Evolutionary conservation across 2,329 filamentous ascomycete genomes (phyloP).

Genomic region (Ophiostoma triangulosporum): DNA sequence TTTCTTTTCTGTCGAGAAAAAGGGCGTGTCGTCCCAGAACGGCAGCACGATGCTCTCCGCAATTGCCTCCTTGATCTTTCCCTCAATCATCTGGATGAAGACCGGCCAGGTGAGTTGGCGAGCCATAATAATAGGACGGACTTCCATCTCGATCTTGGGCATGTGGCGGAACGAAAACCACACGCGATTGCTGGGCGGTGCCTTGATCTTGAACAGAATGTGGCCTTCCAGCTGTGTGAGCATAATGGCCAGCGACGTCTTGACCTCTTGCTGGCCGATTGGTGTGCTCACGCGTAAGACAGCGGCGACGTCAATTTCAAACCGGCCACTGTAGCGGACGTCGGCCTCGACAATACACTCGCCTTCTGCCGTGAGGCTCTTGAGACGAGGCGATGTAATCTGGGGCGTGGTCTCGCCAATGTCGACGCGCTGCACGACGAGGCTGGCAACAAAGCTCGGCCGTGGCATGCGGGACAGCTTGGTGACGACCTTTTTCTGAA

Average conservation of each 20-base stretch:
- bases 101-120: conserved; percentile 91
- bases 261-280: conserved; percentile 82
- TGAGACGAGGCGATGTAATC: conserved; percentile 77
- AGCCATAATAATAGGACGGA: conserved; percentile 89
- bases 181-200: conserved; percentile 86
- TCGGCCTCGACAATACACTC: conserved; percentile 81
- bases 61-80: conserved; percentile 83
- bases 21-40: conserved; percentile 93
- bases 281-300: conserved; percentile 86
- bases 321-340: conserved; percentile 77
- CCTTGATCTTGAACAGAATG: conserved; percentile 74
- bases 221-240: conserved; percentile 79
- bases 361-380: conserved; percentile 81
- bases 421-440: conserved; percentile 70
- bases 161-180: conserved; percentile 93
- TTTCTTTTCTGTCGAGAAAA: conserved; percentile 69
- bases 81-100: conserved; percentile 87
- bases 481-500: conserved; percentile 80
- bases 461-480: conserved; percentile 92
- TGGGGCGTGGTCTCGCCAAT: conserved; percentile 79
- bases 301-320: conserved; percentile 81
- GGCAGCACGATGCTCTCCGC: conserved; percentile 83
- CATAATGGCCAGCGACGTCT: conserved; percentile 73
- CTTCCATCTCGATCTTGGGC: conserved; percentile 85
- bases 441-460: conserved; percentile 74